phyloP scores from a whole-genome alignment of 2,329 filamentous ascomycete species.

The Cylindrodendrum hubeiense region DNA sequence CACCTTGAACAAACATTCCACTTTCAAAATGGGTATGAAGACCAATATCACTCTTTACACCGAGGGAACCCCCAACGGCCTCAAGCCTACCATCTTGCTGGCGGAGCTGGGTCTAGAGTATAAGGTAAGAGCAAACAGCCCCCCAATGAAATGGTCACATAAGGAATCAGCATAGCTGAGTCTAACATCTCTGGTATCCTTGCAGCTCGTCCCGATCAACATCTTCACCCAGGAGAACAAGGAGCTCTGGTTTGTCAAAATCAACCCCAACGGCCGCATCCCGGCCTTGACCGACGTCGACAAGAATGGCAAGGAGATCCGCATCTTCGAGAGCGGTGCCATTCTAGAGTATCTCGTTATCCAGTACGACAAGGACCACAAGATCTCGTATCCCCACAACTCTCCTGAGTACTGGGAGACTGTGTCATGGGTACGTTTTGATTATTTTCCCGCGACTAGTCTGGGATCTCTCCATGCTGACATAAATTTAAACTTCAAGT shows the following conservation, averaged over 20 bases:
- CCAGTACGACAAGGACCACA: conserved; percentile 84
- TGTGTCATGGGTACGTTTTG: conserved; percentile 77
- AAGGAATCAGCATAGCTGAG: no score
- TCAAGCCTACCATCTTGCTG: conserved; percentile 88
- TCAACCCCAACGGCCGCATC: conserved; percentile 94
- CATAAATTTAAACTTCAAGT: conserved; percentile 54
- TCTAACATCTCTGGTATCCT: no score
- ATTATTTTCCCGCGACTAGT: not conserved
- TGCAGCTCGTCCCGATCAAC: conserved; percentile 75
- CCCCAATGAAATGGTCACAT: no score
- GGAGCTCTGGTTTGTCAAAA: conserved; percentile 86
- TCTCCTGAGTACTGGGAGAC: conserved; percentile 82
- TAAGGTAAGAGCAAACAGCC: no score
- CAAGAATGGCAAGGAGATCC: conserved; percentile 78
- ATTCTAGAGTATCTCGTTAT: conserved; percentile 89
- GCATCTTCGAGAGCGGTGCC: conserved; percentile 86
- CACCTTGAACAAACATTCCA: no score
- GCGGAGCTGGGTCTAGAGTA: conserved; percentile 90
- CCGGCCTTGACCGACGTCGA: conserved; percentile 87
- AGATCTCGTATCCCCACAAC: conserved; percentile 81
- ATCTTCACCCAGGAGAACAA: conserved; percentile 83
- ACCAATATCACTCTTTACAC: conserved; percentile 86
- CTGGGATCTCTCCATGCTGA: not conserved
- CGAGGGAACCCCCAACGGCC: conserved; percentile 85
- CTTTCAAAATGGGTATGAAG: conserved; percentile 49